phyloP scores from a whole-genome alignment of 306 rosid genomes.

The Trifolium pratense region DNA sequence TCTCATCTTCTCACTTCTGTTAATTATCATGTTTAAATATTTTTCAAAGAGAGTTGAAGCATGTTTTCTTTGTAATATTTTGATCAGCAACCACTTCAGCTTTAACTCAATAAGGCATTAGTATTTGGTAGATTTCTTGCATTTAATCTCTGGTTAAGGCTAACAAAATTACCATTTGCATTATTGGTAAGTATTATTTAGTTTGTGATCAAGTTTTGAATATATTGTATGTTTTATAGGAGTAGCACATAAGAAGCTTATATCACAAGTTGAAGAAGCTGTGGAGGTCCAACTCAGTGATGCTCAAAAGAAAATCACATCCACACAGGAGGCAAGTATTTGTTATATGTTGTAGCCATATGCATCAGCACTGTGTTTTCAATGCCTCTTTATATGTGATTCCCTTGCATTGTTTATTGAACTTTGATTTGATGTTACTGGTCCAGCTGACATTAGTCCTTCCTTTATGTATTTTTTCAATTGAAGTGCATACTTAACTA shows the following conservation, averaged over 20 bases:
- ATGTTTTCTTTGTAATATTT: conserved; percentile 24
- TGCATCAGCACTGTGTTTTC: conserved; percentile 11
- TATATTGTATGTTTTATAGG: conserved; percentile 54
- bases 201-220: conserved; percentile 33
- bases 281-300: conserved; percentile 66
- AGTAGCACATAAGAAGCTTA: conserved; percentile 71
- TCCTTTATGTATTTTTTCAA: not conserved
- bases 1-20: conserved; percentile 24
- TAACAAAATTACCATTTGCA: not conserved
- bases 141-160: conserved; percentile 2
- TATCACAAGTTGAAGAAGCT: conserved; percentile 77
- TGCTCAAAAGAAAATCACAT: conserved; percentile 72
- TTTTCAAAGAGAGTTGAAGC: conserved; percentile 7
- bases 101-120: not conserved
- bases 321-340: conserved; percentile 73
- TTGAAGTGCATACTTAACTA: not conserved
- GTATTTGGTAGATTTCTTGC: conserved; percentile 20
- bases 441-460: not conserved
- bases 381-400: conserved; percentile 11
- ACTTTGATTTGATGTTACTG: not conserved
- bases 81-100: conserved; percentile 6
- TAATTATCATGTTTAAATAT: conserved; percentile 6
- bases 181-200: conserved; percentile 30
- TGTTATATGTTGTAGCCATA: not conserved
- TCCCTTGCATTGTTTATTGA: conserved; percentile 29